Evolutionary conservation across 1,139 yeast genomes (phyloP), one percentile per base, ranked within the genome.

Genomic region (Suhomyces choctaworum): DNA sequence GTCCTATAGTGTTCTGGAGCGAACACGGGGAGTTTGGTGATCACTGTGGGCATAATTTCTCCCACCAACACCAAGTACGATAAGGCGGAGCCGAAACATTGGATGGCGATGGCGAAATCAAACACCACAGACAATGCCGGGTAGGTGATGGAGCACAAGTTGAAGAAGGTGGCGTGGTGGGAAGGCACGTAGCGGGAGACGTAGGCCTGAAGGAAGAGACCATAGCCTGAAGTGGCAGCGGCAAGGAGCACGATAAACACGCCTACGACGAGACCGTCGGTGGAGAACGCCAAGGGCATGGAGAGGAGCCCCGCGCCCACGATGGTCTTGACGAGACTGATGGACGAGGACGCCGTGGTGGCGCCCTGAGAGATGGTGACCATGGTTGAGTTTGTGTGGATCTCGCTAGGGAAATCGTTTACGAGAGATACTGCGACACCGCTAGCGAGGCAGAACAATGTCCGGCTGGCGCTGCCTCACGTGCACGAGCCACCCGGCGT

Each of bases 261-360:
- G 0, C 97, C 98, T 22, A 82, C 62, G 1, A 82, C 47, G 3
- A 89, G 58, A 2, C 97, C 96, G 55, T 90, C 95, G n/a, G 90
- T 79, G 37, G 80, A 72, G 58, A 86, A 83, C 0, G 97, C 95
- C 51, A 76, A 82, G 1, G 98, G 97, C 69, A 94, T 82, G 11
- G 97, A 96, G 38, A 92, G 74, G 47, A 92, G 75, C 0, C 98
- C 98, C 0, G 98, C 96, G 3, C 97, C 96, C 12, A 82, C 72
- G 38, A 84, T 82, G 6, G 92, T 84, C 56, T 84, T 84, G 38
- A 80, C 68, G 37, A 85, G 64, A 48, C 81, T 81, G 27, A 82
- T 60, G 17, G 73, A 58, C 1, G 85, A 78, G 2, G 84, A 79
- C 5, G 64, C 47, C 17, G 47, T 42, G 16, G 45, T 37, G 25